Percentiles rank a stretch among this genome's conserved stretches.
phyloP scores from a whole-genome alignment of 371 early-diverging fungal species.

The Batrachochytrium dendrobatidis region DNA sequence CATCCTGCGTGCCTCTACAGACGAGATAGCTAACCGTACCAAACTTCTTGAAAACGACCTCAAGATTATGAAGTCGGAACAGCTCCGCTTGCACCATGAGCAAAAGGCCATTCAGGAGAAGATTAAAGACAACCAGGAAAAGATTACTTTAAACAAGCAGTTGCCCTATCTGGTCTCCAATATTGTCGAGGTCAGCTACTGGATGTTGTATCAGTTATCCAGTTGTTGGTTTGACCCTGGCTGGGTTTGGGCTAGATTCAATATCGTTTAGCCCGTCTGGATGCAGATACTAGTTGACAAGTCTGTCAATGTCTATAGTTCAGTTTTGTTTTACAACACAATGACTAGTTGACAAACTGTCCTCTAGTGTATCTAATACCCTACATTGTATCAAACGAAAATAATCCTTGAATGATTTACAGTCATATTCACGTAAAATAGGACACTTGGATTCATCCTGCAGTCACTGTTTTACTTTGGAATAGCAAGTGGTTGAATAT shows the following conservation, averaged over 20 bases:
- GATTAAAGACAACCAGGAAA: constrained; percentile 98
- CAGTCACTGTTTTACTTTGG: too few species aligned
- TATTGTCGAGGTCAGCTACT: constrained; percentile 82
- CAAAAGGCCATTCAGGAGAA: constrained; percentile 81
- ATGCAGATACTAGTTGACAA: too few species aligned
- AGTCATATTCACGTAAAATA: too few species aligned
- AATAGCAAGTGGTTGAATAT: too few species aligned
- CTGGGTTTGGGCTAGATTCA: neutral
- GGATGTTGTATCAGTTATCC: neutral
- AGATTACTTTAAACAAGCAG: constrained; percentile 98
- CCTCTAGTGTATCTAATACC: too few species aligned
- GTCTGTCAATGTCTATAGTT: too few species aligned
- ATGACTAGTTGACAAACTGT: too few species aligned
- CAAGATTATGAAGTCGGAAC: constrained; percentile 91
- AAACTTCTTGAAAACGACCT: constrained; percentile 94
- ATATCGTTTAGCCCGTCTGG: too few species aligned
- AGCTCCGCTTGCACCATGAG: constrained; percentile 80
- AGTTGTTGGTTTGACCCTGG: neutral
- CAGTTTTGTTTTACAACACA: too few species aligned
- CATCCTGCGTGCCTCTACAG: constrained; percentile 77
- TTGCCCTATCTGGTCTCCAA: constrained; percentile 98
- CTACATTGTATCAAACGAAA: too few species aligned
- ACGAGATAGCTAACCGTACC: constrained; percentile 87
- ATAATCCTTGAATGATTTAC: too few species aligned
- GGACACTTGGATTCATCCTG: too few species aligned